Base-by-base conservation (phyloP, 306 rosid species). In the Arachis stenosperma region DNA sequence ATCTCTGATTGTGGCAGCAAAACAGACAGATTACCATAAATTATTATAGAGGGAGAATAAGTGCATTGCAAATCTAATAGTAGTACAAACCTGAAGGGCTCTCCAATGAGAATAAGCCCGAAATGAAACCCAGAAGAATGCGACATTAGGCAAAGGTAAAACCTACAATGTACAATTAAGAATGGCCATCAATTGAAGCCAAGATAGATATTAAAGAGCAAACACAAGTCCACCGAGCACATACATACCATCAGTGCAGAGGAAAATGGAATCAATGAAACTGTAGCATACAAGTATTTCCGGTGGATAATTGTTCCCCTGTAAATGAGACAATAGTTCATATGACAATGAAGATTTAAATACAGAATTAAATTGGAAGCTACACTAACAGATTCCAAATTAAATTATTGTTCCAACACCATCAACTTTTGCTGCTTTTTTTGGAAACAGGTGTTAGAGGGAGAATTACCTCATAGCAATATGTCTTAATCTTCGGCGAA, bases 101-200 rank as follows among this genome's bases (percentile, higher is more conserved):
- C 96, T 90, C 98, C 99, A 91, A 68, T 94, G 92, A 75, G 99
- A 94, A 71, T 89, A 91, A 36, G 93, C 67, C 56, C 99, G 97
- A 62, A 80, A 90, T 82, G 86, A 82, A 81, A 86, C 59, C 97
- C 99, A 90, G 76, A 94, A 94, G 86, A 91, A 94, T 2, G 94
- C 86, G 39, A 94, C 81, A 64, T 94, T 94, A 48, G 99, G 99
- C 88, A 91, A 71, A 43, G 99, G 99, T 75, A 94, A 84, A 57
- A 94, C 79, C 99, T 94, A 81, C 70, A 81, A 70, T 27, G 75
- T 75, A 86, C 30, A 84, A 75, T 33, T 56, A 66, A 48, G 61
- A 60, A 83, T 54, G 14, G 33, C 13, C 51, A 78, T 67, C 46
- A 12, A 51, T 33, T 62, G 65, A 55, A 65, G 43, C 66, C 37